Evolutionary conservation across 2,329 filamentous ascomycete species (phyloP), one percentile per base, ranked within the genome.

Genomic region (Fusarium palustre): DNA sequence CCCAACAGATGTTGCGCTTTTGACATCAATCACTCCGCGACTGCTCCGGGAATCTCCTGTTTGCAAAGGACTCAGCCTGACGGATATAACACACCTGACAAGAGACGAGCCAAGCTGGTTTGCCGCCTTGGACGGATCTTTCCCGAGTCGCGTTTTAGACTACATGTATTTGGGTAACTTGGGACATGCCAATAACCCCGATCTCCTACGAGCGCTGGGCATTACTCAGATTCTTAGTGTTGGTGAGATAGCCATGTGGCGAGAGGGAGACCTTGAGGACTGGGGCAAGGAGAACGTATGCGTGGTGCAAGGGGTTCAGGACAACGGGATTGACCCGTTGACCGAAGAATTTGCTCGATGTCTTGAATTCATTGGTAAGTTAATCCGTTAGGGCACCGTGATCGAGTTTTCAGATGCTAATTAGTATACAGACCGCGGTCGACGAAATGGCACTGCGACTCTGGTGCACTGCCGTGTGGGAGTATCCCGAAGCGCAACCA

Each of bases 81-180:
- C 82, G 4, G 83, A 90, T 18, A 83, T 89, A 28, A 85, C 83
- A 13, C 80, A 81, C 7, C 77, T 89, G 46, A 81, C 85, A 25
- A 83, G 81, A 55, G 76, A 87, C 24, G 87, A 93, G 73, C 95
- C 95, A 1, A 83, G 84, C 36, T 99, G 96, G 96, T 87, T 97
- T 58, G 84, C 88, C 30, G 88, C 88, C 56, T 88, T 97, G 70
- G 95, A 98, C 77, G 96, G 96, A 7, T 97, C 93, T 25, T 86
- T 98, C 24, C 96, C 96, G 1, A 97, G 93, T 76, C 88, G 95
- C 16, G 88, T 99, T 39, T 82, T 97, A 42, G 91, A 94, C 55
- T 97, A 98, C 76, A 94, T 99, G 90, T 99, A 99, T 76, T 87
- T 99, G 15, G 96, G 96, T 2, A 98, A 98, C 74, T 85, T 98